phyloP scores from a whole-genome alignment of 1,139 yeast species.

The Debaryomyces robertsiae region DNA sequence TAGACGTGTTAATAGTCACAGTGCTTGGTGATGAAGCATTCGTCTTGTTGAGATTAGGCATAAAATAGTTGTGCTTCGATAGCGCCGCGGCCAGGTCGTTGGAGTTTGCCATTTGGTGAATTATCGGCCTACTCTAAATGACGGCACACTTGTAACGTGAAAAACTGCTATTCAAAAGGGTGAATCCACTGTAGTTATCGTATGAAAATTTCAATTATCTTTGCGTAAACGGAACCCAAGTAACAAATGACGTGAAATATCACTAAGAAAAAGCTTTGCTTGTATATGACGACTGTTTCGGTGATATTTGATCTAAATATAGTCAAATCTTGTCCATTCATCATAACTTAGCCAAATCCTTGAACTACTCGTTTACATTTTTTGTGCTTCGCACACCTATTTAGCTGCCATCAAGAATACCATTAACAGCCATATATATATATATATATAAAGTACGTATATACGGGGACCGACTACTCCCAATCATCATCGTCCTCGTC shows the following conservation, averaged over 20 bases:
- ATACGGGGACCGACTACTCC: too few relatives aligned
- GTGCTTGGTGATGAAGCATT: background rate
- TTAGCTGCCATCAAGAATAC: background rate
- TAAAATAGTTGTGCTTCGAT: conserved; percentile 3
- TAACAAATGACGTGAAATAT: too few relatives aligned
- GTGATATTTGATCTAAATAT: too few relatives aligned
- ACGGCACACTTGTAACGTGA: too few relatives aligned
- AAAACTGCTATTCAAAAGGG: background rate
- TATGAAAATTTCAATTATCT: too few relatives aligned
- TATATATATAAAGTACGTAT: too few relatives aligned
- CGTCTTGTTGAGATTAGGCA: background rate
- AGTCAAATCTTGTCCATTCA: too few relatives aligned
- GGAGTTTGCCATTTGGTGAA: conserved; percentile 2
- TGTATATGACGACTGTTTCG: background rate
- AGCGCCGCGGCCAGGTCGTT: background rate
- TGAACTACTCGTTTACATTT: background rate
- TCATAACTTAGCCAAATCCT: too few relatives aligned
- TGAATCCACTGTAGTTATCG: background rate
- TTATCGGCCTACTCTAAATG: too few relatives aligned
- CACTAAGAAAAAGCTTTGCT: too few relatives aligned
- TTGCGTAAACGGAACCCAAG: too few relatives aligned
- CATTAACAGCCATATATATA: too few relatives aligned
- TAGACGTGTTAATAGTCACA: background rate
- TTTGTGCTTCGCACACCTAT: conserved; percentile 6
- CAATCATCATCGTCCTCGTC: conserved; percentile 64